These are phyloP conservation scores for Paraglomus occultum DNA, from an alignment of 192 early-diverging fungal genomes.

Conservation along the genomic window DNA sequence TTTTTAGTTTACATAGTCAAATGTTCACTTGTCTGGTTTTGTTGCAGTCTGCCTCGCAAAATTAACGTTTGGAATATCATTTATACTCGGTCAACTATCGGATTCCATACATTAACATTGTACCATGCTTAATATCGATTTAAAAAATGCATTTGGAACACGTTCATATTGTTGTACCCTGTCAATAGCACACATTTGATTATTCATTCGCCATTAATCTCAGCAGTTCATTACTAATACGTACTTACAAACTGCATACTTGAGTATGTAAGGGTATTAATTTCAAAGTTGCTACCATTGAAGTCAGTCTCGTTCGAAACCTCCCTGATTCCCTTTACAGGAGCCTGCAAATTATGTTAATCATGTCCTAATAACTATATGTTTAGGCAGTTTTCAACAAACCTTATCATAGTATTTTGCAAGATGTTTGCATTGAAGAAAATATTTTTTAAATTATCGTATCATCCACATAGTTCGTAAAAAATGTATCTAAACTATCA, in stretches of 20 bases:
- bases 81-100: background rate
- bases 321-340: background rate
- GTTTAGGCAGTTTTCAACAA: background rate
- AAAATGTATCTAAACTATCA: slow-evolving; percentile 14
- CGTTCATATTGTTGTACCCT: slow-evolving; percentile 14
- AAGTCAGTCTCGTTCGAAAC: background rate
- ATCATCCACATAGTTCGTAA: background rate
- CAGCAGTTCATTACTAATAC: no score
- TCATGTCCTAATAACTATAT: background rate
- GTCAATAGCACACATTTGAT: background rate
- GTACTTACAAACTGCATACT: background rate
- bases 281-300: background rate
- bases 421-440: background rate
- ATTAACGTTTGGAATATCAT: slow-evolving; percentile 11
- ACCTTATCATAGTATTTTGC: slow-evolving; percentile 3
- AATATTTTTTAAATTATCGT: background rate
- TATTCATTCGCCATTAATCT: background rate
- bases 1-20: no score
- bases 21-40: no score
- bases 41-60: slow-evolving; percentile 65
- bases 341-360: slow-evolving; percentile 1
- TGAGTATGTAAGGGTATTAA: slow-evolving; percentile 12
- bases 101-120: slow-evolving; percentile 14
- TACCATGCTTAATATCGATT: slow-evolving; percentile 3
- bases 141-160: slow-evolving; percentile 18